Percentiles rank a stretch among this genome's conserved stretches.
phyloP scores from a whole-genome alignment of 1,284 basidiomycete genomes.

The Ceratobasidium sp. region DNA sequence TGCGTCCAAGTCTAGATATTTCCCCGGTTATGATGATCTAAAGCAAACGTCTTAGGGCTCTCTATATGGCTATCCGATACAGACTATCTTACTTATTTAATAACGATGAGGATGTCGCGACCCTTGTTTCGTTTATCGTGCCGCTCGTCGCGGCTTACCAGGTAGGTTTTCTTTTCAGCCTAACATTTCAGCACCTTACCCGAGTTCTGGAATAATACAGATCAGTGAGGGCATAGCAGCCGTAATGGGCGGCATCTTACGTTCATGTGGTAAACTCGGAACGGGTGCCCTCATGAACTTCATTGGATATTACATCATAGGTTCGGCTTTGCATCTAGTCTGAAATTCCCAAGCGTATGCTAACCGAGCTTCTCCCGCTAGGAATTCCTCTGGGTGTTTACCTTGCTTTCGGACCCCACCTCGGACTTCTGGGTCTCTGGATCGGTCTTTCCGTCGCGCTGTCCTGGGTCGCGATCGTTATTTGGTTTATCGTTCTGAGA shows the following conservation, averaged over 20 bases:
- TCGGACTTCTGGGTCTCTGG: conserved; percentile 49
- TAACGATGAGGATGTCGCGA: conserved; percentile 78
- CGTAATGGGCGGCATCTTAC: conserved; percentile 80
- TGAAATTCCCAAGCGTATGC: not conserved
- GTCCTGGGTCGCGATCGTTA: conserved; percentile 18
- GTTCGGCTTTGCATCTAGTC: conserved; percentile 51
- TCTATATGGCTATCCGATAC: conserved; percentile 80
- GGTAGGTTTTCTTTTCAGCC: conserved; percentile 58
- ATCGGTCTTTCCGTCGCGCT: conserved; percentile 48
- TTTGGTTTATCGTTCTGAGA: conserved; percentile 21
- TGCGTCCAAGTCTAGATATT: conserved; percentile 62
- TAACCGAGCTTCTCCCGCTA: not conserved
- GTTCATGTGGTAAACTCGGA: conserved; percentile 79
- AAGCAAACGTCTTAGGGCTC: conserved; percentile 60
- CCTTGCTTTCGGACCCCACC: conserved; percentile 22
- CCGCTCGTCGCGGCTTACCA: conserved; percentile 85
- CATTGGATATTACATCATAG: conserved; percentile 72
- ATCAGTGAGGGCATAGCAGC: conserved; percentile 74
- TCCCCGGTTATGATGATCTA: not conserved
- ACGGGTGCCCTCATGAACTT: conserved; percentile 53
- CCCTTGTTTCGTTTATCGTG: conserved; percentile 77
- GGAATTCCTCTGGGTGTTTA: conserved; percentile 29
- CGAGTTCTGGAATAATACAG: not conserved
- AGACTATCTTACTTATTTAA: conserved; percentile 90
- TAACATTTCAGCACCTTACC: too few relatives aligned